Percentiles rank a stretch among this genome's conserved stretches.
These are phyloP conservation scores for Fusarium tupiense DNA, from an alignment of 2,329 filamentous ascomycete genomes.

Conservation along the genomic window DNA sequence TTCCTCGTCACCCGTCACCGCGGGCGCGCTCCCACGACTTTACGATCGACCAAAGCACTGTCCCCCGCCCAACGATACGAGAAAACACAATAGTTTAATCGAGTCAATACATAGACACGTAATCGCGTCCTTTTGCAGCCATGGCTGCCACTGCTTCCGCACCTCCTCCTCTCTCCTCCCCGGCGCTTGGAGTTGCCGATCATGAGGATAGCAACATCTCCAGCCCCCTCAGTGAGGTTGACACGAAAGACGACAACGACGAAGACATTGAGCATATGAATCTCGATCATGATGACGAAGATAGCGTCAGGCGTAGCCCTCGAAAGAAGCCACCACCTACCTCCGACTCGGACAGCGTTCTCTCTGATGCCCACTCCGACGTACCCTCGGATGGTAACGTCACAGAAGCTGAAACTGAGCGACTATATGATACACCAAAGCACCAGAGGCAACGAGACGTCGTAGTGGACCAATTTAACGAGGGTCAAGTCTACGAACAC, in stretches of 20 bases:
- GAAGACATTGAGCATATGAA: conserved; percentile 71
- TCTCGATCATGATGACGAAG: conserved; percentile 52
- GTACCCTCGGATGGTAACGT: conserved; percentile 61
- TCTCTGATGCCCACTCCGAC: conserved; percentile 63
- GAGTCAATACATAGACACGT: conserved; percentile 21
- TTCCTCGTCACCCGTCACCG: conserved; percentile 21
- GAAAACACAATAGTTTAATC: neutral
- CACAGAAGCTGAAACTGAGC: conserved; percentile 93
- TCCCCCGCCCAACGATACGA: conserved; percentile 4
- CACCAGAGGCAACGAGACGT: conserved; percentile 71
- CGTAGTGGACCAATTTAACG: conserved; percentile 65
- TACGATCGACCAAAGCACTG: conserved; percentile 18
- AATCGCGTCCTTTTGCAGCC: conserved; percentile 30
- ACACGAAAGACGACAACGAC: conserved; percentile 78
- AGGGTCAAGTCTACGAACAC: conserved; percentile 66
- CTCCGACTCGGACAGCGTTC: conserved; percentile 61
- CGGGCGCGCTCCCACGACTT: conserved; percentile 37
- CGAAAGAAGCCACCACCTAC: conserved; percentile 46
- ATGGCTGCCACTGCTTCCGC: conserved; percentile 66
- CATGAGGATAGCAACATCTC: conserved; percentile 77
- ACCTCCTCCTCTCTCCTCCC: conserved; percentile 59
- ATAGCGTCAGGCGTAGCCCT: conserved; percentile 43
- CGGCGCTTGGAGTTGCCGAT: conserved; percentile 52
- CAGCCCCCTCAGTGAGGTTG: conserved; percentile 92
- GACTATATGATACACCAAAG: conserved; percentile 87